phyloP scores from a whole-genome alignment of 805 yeast genomes.

The Candida odintsovae region DNA sequence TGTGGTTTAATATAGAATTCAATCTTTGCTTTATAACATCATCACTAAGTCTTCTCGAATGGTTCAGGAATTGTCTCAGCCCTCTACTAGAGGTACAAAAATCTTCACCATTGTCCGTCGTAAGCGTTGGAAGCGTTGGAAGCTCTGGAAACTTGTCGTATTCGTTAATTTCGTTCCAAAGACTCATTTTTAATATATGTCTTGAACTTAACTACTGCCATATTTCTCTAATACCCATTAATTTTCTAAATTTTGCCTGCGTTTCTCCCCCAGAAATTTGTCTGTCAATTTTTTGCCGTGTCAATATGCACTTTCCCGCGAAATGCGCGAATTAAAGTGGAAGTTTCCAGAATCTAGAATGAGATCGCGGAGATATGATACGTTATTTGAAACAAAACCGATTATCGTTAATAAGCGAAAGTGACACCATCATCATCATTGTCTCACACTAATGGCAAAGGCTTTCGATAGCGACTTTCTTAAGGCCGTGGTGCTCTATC shows the following conservation, averaged over 20 bases:
- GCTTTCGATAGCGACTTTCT: slow-evolving; percentile 1
- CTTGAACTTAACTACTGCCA: neutral
- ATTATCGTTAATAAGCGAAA: too few relatives aligned
- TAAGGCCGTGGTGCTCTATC: neutral
- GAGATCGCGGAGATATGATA: neutral
- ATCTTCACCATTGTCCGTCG: slow-evolving; percentile 2
- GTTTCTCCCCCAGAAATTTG: neutral
- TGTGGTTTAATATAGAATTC: slow-evolving; percentile 31
- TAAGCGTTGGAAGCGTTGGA: slow-evolving; percentile 27
- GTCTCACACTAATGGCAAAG: too few relatives aligned
- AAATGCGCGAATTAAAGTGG: too few relatives aligned
- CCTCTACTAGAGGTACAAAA: slow-evolving; percentile 31
- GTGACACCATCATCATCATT: too few relatives aligned
- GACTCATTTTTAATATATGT: slow-evolving; percentile 10
- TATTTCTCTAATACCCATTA: too few relatives aligned
- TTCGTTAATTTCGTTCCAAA: slow-evolving; percentile 19
- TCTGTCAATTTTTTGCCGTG: neutral
- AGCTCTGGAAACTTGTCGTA: slow-evolving; percentile 15
- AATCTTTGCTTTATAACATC: slow-evolving; percentile 40
- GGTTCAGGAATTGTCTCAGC: slow-evolving; percentile 29
- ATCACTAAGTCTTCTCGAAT: slow-evolving; percentile 35
- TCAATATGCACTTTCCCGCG: too few relatives aligned
- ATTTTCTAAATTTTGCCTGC: neutral
- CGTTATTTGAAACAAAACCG: too few relatives aligned
- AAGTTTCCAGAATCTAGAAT: neutral